Conservation (phyloP, 2,329 filamentous ascomycete genomes). For the Aspergillus sojae region DNA sequence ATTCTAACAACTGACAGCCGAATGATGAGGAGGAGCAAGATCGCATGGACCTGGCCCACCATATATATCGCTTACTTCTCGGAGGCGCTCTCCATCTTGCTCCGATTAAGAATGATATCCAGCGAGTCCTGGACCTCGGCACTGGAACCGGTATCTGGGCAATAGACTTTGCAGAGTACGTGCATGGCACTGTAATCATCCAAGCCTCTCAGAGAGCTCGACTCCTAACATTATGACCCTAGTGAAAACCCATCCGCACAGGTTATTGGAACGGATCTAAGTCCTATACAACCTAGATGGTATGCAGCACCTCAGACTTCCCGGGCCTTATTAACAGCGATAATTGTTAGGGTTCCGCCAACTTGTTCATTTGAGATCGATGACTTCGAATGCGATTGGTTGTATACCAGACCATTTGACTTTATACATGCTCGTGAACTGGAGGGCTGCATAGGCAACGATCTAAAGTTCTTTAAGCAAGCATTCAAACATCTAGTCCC, state of each 20-base stretch:
- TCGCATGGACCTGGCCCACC: background rate
- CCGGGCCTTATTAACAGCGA: too few species aligned
- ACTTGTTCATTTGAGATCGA: slow-evolving; percentile 1
- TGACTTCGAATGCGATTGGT: background rate
- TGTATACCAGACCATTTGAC: background rate
- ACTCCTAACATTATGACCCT: background rate
- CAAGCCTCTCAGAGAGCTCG: background rate
- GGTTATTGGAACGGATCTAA: background rate
- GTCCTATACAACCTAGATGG: background rate
- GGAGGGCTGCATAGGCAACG: background rate
- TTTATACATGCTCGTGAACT: slow-evolving; percentile 2
- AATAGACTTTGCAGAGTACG: slow-evolving; percentile 2
- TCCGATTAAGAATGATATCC: background rate
- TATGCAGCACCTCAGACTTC: background rate
- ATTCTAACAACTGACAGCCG: background rate
- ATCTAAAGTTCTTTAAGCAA: background rate
- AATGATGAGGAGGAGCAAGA: slow-evolving; percentile 5
- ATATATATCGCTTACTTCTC: background rate
- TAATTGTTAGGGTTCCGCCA: background rate
- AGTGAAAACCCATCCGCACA: background rate
- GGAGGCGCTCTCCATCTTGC: background rate
- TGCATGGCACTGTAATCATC: too few species aligned
- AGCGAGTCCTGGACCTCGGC: slow-evolving; percentile 1
- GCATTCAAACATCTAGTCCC: background rate
- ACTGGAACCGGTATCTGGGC: slow-evolving; percentile 3